Evolutionary conservation across 2,329 filamentous ascomycete genomes (phyloP), one percentile per base, ranked within the genome.

Genomic region (Tothia fuscella): DNA sequence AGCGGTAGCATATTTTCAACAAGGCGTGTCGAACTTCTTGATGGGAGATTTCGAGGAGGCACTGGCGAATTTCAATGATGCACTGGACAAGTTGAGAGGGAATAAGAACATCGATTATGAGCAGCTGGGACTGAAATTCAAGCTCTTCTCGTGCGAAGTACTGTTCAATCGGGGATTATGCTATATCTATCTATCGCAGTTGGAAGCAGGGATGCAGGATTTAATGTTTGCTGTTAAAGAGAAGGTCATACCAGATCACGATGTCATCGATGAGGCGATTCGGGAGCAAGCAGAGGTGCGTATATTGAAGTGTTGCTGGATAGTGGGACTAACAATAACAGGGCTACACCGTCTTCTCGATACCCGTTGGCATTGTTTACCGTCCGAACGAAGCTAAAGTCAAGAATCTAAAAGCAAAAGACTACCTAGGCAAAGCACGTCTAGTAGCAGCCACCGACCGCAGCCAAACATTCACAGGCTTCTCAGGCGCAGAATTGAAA

Each of bases 31-130:
- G 42, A 98, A 96, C 60, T 98, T 98, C 62, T 70, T 98, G 38
- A 76, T 96, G 42, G 89, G 89, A 46, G 91, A 98, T 58, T 96
- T 96, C 52, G 88, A 96, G 60, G 91, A 96, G 62, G 91, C 91
- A 14, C 70, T 96, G 47, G 88, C 88, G 51, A 96, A 96, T 65
- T 98, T 98, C 72, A 98, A 98, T 67, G 91, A 98, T 57, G 95
- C 91, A 0, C 70, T 98, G 30, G 68, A 95, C 31, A 96, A 96
- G 62, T 74, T 98, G 34, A 78, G 91, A 55, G 91, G 91, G 47
- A 96, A 98, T 67, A 88, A 86, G 43, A 85, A 91, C 65, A 98
- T 98, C 63, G 88, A 98, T 63, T 98, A 98, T 61, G 86, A 93
- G 46, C 91, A 98, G 61, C 65, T 98, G 37, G 91, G 91, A 16